Evolutionary conservation across 2,329 filamentous ascomycete species (phyloP).

Genomic region (Lasiodiplodia hormozganensis): DNA sequence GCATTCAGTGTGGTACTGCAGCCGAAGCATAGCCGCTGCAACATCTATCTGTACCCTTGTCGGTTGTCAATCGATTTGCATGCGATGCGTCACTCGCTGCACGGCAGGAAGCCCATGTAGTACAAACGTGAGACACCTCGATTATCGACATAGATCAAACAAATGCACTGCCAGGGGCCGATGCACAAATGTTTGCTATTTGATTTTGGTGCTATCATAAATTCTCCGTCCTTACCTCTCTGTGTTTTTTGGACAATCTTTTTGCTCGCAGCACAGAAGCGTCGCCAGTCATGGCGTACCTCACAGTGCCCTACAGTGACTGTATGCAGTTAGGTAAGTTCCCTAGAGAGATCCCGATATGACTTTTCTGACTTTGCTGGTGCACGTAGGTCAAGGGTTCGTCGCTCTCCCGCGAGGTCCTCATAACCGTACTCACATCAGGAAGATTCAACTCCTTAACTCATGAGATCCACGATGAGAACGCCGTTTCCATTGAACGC

Average conservation of each 20-base stretch:
- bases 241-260: not conserved
- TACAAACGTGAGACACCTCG: not conserved
- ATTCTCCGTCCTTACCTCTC: not conserved
- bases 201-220: not conserved
- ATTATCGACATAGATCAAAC: not conserved
- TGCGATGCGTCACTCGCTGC: too few species aligned
- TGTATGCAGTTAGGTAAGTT: not conserved
- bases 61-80: too few species aligned
- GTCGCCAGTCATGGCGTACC: not conserved
- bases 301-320: not conserved
- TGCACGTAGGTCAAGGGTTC: not conserved
- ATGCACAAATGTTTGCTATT: too few species aligned
- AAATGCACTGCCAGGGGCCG: not conserved
- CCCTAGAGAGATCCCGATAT: not conserved
- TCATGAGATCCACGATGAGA: not conserved
- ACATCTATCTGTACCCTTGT: too few species aligned
- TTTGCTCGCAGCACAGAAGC: not conserved
- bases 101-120: not conserved
- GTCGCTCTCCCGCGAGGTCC: not conserved
- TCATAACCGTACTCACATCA: not conserved
- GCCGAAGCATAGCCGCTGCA: too few species aligned
- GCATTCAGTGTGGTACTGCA: too few species aligned
- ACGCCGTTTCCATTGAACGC: not conserved
- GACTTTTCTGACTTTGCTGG: not conserved
- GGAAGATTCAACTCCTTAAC: not conserved